Base-by-base conservation (phyloP, 75 land plant species). In the Selaginella moellendorffii region DNA sequence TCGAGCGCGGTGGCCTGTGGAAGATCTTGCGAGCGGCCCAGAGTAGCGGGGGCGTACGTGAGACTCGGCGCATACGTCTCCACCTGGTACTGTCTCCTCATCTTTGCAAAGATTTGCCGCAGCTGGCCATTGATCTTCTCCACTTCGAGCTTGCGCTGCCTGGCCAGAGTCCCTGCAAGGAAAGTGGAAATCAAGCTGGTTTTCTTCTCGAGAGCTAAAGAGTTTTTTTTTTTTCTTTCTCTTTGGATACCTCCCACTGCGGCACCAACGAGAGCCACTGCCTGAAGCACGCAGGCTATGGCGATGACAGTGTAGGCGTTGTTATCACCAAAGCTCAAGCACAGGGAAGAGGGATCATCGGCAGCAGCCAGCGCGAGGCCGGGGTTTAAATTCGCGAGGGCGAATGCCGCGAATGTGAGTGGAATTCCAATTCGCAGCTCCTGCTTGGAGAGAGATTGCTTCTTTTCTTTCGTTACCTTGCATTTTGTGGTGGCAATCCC, bases 1-100 rank as follows among this genome's bases (percentile, higher is more conserved):
- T 81, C 86, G 20, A 76, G 63, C 14, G 14, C 46, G 14, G 46
- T 36, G 46, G 46, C 5, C 46, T 36, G 46, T 53, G 71, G 64
- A 9, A 74, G 74, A 30, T 84, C 82, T 18, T 42, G 53, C 10
- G 79, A 83, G 14, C 76, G 63, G 62, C 77, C 70, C 21, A 82
- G 63, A 64, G 82, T 80, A 62, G 78, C 80, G 52, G 98, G 98
- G 26, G 98, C 98, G 78, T 93, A 93, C 67, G 83, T 90, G 69
- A 93, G 67, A 62, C 61, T 75, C 12, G 98, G 98, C 2, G 98
- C 98, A 65, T 93, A 93, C 10, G 98, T 85, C 67, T 93, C 98
- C 46, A 89, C 88, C 58, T 77, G 83, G 26, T 80, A 77, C 78
- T 93, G 97, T 52, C 96, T 81, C 69, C 83, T 79, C 52, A 93